Conservation (phyloP, 2,329 filamentous ascomycete species). For the Aureobasidium leucospermi region DNA sequence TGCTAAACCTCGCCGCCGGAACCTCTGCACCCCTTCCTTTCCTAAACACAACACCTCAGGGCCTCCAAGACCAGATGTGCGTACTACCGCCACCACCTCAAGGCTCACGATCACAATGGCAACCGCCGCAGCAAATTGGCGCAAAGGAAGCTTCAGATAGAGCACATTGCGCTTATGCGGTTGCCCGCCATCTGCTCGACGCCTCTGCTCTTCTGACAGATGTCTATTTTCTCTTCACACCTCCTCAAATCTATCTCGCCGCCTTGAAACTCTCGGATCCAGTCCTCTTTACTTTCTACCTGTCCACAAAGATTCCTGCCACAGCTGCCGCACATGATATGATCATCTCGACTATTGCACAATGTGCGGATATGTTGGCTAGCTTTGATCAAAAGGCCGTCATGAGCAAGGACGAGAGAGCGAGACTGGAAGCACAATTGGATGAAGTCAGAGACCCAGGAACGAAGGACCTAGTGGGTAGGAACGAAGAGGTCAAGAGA, state of each 20-base stretch:
- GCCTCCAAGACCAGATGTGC: slow-evolving; percentile 26
- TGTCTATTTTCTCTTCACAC: slow-evolving; percentile 94
- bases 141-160: slow-evolving; percentile 33
- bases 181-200: slow-evolving; percentile 61
- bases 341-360: slow-evolving; percentile 31
- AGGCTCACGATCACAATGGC: slow-evolving; percentile 2
- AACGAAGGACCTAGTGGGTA: slow-evolving; percentile 61
- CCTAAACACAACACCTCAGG: slow-evolving; percentile 15
- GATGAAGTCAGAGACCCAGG: slow-evolving; percentile 67
- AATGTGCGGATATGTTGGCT: slow-evolving; percentile 34
- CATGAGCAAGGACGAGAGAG: slow-evolving; percentile 27
- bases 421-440: slow-evolving; percentile 56
- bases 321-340: slow-evolving; percentile 23
- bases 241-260: slow-evolving; percentile 86
- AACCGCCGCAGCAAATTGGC: not conserved
- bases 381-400: slow-evolving; percentile 20
- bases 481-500: slow-evolving; percentile 55
- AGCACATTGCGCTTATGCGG: slow-evolving; percentile 59
- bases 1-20: slow-evolving; percentile 59
- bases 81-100: slow-evolving; percentile 19
- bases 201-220: slow-evolving; percentile 81
- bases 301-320: slow-evolving; percentile 35
- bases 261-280: slow-evolving; percentile 69
- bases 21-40: slow-evolving; percentile 35
- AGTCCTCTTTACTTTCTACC: slow-evolving; percentile 46